Evolutionary conservation across 2,329 filamentous ascomycete genomes (phyloP), one percentile per base, ranked within the genome.

Genomic region (Paraphaeosphaeria minitans): DNA sequence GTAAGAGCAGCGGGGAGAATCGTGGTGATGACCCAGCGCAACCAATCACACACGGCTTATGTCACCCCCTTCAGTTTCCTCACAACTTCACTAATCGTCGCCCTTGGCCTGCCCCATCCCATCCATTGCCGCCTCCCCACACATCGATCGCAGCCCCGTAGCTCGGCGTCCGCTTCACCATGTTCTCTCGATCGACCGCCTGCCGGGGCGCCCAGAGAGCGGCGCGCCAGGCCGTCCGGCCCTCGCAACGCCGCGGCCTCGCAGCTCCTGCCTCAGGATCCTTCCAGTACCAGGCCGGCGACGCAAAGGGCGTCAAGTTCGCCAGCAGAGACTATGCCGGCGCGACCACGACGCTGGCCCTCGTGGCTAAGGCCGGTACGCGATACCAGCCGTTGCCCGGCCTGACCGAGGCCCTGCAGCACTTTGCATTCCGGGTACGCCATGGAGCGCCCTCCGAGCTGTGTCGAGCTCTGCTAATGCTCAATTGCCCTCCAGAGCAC

Each of bases 351-450:
- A 96, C 92, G 75, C 85, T 99, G 67, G 93, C 93, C 57, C 81
- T 99, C 66, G 92, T 99, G 77, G 88, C 93, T 69, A 97, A 96
- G 85, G 95, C 93, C 64, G 95, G 95, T 74, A 96, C 94, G 65
- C 86, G 95, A 79, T 98, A 94, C 81, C 89, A 99, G 84, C 87
- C 91, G 65, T 85, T 91, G 68, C 95, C 95, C 64, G 95, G 95
- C 66, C 85, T 97, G 79, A 90, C 94, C 65, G 90, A 93, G 75
- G 94, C 90, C 59, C 86, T 99, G 67, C 91, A 95, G 83, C 91
- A 92, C 79, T 99, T 96, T 83, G 94, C 96, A 66, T 99, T 97
- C 88, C 96, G 96, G 91, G 95, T 93, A 78, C 71, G 67, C 76
- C 68, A 66, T 64, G 61, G 59, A 62, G 27, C 21, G 21, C n/a